Base-by-base conservation (phyloP, 176 grass and related monocot species). In the Neostapfia colusana region DNA sequence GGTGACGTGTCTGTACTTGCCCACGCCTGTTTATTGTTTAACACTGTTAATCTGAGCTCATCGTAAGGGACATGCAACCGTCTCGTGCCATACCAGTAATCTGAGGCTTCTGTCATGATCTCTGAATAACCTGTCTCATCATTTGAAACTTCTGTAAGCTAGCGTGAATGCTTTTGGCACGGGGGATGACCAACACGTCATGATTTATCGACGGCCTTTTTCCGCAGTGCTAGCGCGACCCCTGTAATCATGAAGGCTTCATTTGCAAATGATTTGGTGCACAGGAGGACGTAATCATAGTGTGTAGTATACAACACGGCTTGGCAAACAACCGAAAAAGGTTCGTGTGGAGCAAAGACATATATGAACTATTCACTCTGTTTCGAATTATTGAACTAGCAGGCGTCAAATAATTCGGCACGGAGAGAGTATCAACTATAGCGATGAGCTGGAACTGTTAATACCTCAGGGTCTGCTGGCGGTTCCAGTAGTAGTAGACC, bases 221-320 rank as follows among this genome's bases (percentile, higher is more conserved):
- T 31, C 69, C 63, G 54, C 11, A 39, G 65, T 37, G 21, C 70
- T 16, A 40, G 50, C 7, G 24, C 45, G 40, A 20, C 25, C 63
- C 49, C 69, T 66, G 73, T 55, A 59, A 73, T 60, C 60, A 82
- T 73, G 31, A 59, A 46, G 71, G 24, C 20, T 41, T 61, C 58
- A 73, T 79, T 67, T 74, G 67, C 74, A 78, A 68, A 83, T 83
- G 68, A 87, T 82, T 82, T 79, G 68, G 39, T 50, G 59, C 78
- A 55, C 6, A 36, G 36, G 62, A 76, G 7, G 15, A 74, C 55
- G 7, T 34, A 63, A 76, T 55, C 55, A 45, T 56, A 63, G 12
- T 43, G 72, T 64, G n/a, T 76, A 27, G 24, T n/a, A n/a, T n/a
- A 34, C n/a, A n/a, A n/a, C n/a, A 40, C 23, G 27, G 36, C 25